Conservation (phyloP, 805 yeast genomes). For the Metschnikowia reukaufii region DNA sequence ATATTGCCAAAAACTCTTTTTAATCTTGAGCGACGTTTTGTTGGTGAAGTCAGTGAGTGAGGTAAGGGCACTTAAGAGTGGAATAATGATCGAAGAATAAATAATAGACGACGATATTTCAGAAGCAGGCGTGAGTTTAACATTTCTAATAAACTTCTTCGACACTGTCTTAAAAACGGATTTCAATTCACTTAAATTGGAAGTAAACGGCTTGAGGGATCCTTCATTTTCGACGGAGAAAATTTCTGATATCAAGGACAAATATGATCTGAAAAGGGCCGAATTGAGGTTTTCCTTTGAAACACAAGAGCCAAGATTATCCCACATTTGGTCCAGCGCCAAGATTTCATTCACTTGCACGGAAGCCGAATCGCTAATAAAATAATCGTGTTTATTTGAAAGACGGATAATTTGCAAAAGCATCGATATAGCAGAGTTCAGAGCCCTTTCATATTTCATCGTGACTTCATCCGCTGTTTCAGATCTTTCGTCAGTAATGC, state of each 20-base stretch:
- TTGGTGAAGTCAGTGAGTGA: conserved; percentile 18
- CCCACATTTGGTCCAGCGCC: conserved; percentile 36
- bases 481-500: conserved; percentile 74
- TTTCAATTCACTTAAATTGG: conserved; percentile 21
- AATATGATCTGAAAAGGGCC: conserved; percentile 27
- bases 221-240: conserved; percentile 15
- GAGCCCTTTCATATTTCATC: conserved; percentile 60
- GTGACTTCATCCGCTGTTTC: conserved; percentile 64
- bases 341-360: conserved; percentile 25
- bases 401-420: conserved; percentile 35
- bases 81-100: conserved; percentile 47
- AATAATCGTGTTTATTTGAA: conserved; percentile 17
- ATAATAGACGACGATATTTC: conserved; percentile 31
- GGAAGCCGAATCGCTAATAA: conserved; percentile 14
- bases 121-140: conserved; percentile 29
- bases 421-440: conserved; percentile 50
- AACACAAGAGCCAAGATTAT: conserved; percentile 26
- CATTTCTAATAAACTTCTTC: conserved; percentile 44
- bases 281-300: conserved; percentile 29
- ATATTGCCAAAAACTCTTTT: conserved; percentile 52
- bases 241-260: conserved; percentile 12
- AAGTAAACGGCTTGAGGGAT: conserved; percentile 19
- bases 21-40: conserved; percentile 28
- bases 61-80: conserved; percentile 49
- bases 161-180: conserved; percentile 40